A percentile compares a stretch with the other conserved stretches of the same genome.
Evolutionary conservation across 163 green algal species (phyloP).

Genomic region (Scenedesmus sp.): DNA sequence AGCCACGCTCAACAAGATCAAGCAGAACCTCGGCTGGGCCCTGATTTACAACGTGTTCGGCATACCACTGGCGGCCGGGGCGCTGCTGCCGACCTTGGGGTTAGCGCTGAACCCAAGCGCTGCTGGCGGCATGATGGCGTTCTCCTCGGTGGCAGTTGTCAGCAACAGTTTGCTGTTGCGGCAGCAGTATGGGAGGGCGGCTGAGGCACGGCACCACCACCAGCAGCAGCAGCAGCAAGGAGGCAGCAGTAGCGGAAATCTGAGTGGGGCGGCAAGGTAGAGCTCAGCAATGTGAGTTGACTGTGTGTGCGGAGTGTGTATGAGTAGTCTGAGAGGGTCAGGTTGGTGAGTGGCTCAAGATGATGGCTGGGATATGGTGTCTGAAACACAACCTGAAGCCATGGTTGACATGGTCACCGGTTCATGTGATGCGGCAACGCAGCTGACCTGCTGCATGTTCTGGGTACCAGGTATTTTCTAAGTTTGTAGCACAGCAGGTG

Average conservation of each 20-base stretch:
- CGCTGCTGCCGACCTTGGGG: constrained; percentile 82
- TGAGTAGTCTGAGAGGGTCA: too few relatives aligned
- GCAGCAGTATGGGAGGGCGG: constrained; percentile 36
- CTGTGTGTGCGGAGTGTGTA: too few relatives aligned
- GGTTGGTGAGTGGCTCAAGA: too few relatives aligned
- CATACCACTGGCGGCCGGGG: constrained; percentile 92
- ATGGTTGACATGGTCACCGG: too few relatives aligned
- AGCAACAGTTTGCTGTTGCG: constrained; percentile 86
- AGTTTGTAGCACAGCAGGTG: too few relatives aligned
- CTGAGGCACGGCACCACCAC: neutral
- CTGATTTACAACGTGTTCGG: constrained; percentile 94
- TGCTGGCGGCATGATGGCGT: constrained; percentile 88
- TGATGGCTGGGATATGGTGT: too few relatives aligned
- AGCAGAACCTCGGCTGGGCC: constrained; percentile 94
- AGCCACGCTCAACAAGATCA: constrained; percentile 89
- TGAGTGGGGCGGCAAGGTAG: neutral
- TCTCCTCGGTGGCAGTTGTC: constrained; percentile 88
- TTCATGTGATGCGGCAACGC: too few relatives aligned
- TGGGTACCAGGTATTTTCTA: too few relatives aligned
- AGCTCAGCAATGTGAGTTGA: neutral
- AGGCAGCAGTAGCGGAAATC: neutral
- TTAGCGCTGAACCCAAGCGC: constrained; percentile 87
- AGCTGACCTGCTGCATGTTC: too few relatives aligned
- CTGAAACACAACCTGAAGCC: too few relatives aligned
- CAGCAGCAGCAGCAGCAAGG: neutral